Conservation (phyloP, 495 filamentous ascomycete genomes). For the Cetradonia linearis region DNA sequence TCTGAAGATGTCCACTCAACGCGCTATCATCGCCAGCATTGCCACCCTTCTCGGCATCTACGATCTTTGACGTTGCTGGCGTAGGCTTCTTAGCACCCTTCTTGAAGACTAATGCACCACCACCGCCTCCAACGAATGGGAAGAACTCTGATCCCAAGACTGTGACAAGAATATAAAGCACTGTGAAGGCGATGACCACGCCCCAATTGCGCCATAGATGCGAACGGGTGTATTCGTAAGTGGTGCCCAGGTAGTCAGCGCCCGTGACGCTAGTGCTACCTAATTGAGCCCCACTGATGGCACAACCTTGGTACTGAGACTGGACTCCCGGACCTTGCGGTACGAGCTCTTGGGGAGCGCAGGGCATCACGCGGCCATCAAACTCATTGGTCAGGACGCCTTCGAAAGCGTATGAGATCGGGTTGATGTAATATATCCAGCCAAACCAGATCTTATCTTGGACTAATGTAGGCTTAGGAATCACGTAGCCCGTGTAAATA, state of each 20-base stretch:
- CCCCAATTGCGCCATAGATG: slow-evolving; percentile 78
- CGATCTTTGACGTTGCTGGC: slow-evolving; percentile 32
- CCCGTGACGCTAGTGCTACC: slow-evolving; percentile 43
- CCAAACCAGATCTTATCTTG: slow-evolving; percentile 64
- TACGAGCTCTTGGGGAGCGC: slow-evolving; percentile 45
- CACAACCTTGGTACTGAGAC: slow-evolving; percentile 50
- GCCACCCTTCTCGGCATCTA: slow-evolving; percentile 39
- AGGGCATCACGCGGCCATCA: slow-evolving; percentile 45
- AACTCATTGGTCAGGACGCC: slow-evolving; percentile 60
- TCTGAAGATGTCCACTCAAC: slow-evolving; percentile 37
- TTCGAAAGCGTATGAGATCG: slow-evolving; percentile 63
- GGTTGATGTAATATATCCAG: slow-evolving; percentile 67
- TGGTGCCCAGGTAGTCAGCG: slow-evolving; percentile 44
- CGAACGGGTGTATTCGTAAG: slow-evolving; percentile 49
- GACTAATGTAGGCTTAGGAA: slow-evolving; percentile 54
- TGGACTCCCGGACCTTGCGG: slow-evolving; percentile 44
- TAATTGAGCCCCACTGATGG: slow-evolving; percentile 45
- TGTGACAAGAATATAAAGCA: slow-evolving; percentile 60
- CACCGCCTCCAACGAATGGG: slow-evolving; percentile 43
- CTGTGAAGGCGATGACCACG: slow-evolving; percentile 58
- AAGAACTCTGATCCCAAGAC: slow-evolving; percentile 48
- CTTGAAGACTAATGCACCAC: slow-evolving; percentile 59
- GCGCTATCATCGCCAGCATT: slow-evolving; percentile 31
- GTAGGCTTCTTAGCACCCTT: slow-evolving; percentile 46
- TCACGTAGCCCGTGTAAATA: slow-evolving; percentile 72